These are phyloP conservation scores for Neobulgaria alba DNA, from an alignment of 2,329 filamentous ascomycete species.

Conservation along the genomic window DNA sequence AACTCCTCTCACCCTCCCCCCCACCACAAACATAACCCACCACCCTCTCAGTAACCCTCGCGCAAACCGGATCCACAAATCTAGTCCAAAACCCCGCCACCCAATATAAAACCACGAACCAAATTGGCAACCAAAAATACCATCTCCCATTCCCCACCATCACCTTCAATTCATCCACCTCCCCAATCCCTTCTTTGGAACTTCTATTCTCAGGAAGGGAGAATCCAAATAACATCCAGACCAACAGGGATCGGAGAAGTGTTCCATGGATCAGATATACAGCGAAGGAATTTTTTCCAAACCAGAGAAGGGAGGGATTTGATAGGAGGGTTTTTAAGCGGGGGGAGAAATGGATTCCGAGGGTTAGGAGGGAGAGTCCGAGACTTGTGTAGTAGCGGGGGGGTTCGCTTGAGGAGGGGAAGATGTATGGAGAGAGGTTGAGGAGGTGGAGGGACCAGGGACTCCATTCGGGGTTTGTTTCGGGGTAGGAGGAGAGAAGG, in stretches of 20 bases:
- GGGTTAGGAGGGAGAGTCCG: conserved; percentile 39
- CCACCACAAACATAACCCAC: conserved; percentile 24
- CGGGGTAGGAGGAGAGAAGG: conserved; percentile 51
- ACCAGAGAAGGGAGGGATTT: conserved; percentile 47
- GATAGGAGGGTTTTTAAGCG: conserved; percentile 44
- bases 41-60: conserved; percentile 33
- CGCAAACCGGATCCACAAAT: conserved; percentile 45
- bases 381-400: conserved; percentile 42
- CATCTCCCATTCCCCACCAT: conserved; percentile 30
- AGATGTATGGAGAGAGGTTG: conserved; percentile 34
- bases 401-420: conserved; percentile 39
- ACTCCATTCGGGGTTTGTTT: conserved; percentile 43
- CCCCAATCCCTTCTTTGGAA: conserved; percentile 29
- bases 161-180: conserved; percentile 29
- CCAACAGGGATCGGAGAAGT: conserved; percentile 48
- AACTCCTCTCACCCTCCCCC: too few species aligned
- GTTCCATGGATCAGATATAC: conserved; percentile 57
- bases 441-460: conserved; percentile 44
- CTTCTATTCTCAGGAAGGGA: conserved; percentile 26
- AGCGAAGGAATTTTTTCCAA: conserved; percentile 55
- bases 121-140: conserved; percentile 36
- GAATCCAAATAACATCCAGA: conserved; percentile 50
- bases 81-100: conserved; percentile 42
- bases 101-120: conserved; percentile 39
- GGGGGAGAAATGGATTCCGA: conserved; percentile 45